Conservation (phyloP, 1,284 basidiomycete species). For the Cryptococcus sp. region DNA sequence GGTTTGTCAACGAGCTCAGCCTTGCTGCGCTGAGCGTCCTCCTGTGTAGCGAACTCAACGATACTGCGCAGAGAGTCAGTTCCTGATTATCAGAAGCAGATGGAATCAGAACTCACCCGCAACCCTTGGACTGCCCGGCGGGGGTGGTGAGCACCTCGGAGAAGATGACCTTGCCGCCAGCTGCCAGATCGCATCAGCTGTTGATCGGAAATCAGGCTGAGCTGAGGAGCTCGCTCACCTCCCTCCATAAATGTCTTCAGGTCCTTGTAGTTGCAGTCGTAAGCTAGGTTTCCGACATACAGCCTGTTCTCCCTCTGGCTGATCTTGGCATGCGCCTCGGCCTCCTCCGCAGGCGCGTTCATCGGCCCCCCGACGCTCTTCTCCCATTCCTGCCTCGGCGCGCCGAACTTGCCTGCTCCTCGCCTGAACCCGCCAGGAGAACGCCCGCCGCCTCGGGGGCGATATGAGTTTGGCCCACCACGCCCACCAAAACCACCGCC, state of each 20-base stretch:
- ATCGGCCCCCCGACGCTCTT: conserved; percentile 79
- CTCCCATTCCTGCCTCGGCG: conserved; percentile 26
- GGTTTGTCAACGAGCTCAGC: conserved; percentile 81
- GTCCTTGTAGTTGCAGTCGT: conserved; percentile 96
- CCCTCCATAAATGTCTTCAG: conserved; percentile 97
- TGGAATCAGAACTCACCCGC: conserved; percentile 69
- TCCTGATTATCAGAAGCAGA: neutral
- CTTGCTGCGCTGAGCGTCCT: conserved; percentile 80
- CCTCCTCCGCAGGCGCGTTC: conserved; percentile 84
- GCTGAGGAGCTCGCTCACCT: conserved; percentile 80
- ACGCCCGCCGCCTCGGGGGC: conserved; percentile 5
- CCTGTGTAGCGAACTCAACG: conserved; percentile 80
- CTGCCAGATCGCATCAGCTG: conserved; percentile 53
- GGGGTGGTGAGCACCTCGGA: conserved; percentile 97
- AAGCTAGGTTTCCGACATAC: conserved; percentile 96
- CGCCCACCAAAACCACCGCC: neutral
- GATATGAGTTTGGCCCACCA: conserved; percentile 2
- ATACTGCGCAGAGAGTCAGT: conserved; percentile 60
- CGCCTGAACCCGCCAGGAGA: conserved; percentile 12
- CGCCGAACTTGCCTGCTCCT: conserved; percentile 21
- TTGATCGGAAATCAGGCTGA: conserved; percentile 1
- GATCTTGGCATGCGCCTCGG: conserved; percentile 80
- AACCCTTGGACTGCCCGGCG: conserved; percentile 94
- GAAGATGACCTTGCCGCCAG: conserved; percentile 90
- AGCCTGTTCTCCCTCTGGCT: conserved; percentile 97